Base-by-base conservation (phyloP, 2,329 filamentous ascomycete genomes). In the Colletotrichum sp. region DNA sequence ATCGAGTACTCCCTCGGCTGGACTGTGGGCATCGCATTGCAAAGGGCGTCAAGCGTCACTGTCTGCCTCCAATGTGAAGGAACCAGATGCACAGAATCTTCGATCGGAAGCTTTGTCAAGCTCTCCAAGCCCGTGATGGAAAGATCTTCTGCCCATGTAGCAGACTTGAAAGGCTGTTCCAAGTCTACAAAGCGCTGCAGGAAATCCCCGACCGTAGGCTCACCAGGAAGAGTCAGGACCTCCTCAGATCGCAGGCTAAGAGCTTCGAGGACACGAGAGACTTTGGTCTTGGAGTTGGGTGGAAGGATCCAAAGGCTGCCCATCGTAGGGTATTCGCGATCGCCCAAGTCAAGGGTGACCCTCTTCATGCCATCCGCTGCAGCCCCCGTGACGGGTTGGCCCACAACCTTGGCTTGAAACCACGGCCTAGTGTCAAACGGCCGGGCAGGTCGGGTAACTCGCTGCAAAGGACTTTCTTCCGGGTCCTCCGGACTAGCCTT, bases 261-360 rank as follows among this genome's bases (percentile, higher is more conserved):
- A 0, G 73, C 70, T 15, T 60, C 64, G 26, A 76, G 57, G 6
- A 76, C 73, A 30, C 73, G 57, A 24, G 73, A 76, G 34, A 76
- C 73, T 44, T 73, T 76, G 57, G 68, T 73, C 32, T 44, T 64
- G n/a, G 70, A 73, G 34, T 76, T 76, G 15, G 73, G 73, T 2
- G 73, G 73, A 21, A 76, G 64, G n/a, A 76, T 73, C 73, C 73
- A 76, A 7, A 76, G 52, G 12, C 73, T 76, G 5, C 70, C 70
- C 73, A 76, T 76, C 18, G 73, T 76, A 12, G 73, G 70, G 24
- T 76, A 76, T 15, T 73, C 73, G n/a, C 73, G 70, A 30, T 69
- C 73, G 4, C 63, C 73, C 64, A 76, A 8, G 34, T 76, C 55
- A 2, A 76, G 64, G 5, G 73, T 76, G 39, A 76, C 70, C 15